These are phyloP conservation scores for Globisporangium acanthophoron DNA, from an alignment of 352 stramenopile species.

Conservation along the genomic window DNA sequence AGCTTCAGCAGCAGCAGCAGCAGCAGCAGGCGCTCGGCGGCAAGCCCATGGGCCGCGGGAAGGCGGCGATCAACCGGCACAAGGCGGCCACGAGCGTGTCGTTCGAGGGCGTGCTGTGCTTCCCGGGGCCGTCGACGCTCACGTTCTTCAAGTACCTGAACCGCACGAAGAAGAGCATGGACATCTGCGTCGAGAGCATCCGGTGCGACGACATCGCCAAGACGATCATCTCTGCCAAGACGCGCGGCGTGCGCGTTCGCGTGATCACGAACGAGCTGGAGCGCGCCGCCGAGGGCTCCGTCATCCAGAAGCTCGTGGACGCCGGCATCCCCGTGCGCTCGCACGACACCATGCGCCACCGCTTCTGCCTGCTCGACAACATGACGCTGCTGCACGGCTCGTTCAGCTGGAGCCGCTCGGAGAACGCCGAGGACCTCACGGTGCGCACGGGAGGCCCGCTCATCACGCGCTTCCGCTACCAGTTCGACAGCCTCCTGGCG, in stretches of 20 bases:
- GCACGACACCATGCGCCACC: slow-evolving; percentile 51
- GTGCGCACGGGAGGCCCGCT: slow-evolving; percentile 38
- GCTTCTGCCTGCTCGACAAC: slow-evolving; percentile 68
- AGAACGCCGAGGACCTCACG: slow-evolving; percentile 54
- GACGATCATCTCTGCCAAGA: slow-evolving; percentile 38
- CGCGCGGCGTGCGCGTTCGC: slow-evolving; percentile 39
- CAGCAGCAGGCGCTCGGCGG: neutral
- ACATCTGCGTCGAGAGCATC: slow-evolving; percentile 64
- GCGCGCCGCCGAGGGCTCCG: slow-evolving; percentile 37
- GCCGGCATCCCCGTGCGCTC: slow-evolving; percentile 45
- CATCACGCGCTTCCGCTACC: slow-evolving; percentile 41
- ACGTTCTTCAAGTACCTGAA: slow-evolving; percentile 39
- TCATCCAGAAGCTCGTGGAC: slow-evolving; percentile 60
- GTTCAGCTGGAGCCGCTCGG: slow-evolving; percentile 67
- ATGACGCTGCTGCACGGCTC: slow-evolving; percentile 53
- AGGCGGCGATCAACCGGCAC: slow-evolving; percentile 7
- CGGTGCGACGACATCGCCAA: slow-evolving; percentile 59
- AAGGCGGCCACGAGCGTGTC: slow-evolving; percentile 7
- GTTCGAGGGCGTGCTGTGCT: slow-evolving; percentile 5
- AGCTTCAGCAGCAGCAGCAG: neutral
- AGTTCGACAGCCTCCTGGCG: slow-evolving; percentile 47
- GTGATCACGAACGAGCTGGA: slow-evolving; percentile 60
- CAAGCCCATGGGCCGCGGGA: slow-evolving; percentile 1
- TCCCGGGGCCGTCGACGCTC: slow-evolving; percentile 24
- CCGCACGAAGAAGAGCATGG: slow-evolving; percentile 31